Conservation (phyloP, 305 asterid species). For the Fraxinus dipetala region DNA sequence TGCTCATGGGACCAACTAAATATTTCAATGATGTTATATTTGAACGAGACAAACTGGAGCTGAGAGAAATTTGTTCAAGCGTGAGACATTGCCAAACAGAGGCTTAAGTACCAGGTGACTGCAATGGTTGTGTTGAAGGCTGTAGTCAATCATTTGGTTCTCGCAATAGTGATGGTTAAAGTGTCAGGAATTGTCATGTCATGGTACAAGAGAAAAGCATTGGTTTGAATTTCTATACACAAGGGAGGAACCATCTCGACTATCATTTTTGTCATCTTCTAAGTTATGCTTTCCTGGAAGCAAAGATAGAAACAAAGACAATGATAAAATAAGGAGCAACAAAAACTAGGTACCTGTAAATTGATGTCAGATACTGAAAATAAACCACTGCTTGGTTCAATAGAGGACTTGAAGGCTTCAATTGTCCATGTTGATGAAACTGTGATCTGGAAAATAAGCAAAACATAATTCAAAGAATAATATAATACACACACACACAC, state of each 20-base stretch:
- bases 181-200: not conserved
- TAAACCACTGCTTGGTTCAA: slow-evolving; percentile 26
- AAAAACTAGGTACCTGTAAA: slow-evolving; percentile 53
- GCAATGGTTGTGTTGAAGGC: not conserved
- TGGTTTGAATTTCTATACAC: not conserved
- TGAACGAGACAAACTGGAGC: not conserved
- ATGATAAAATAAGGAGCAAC: not conserved
- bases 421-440: slow-evolving; percentile 51
- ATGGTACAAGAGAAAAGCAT: not conserved
- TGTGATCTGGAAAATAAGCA: slow-evolving; percentile 44
- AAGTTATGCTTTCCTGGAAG: not conserved
- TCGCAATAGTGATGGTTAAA: not conserved
- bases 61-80: not conserved
- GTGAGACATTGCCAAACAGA: not conserved
- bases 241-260: not conserved
- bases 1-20: not conserved
- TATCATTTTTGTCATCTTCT: not conserved
- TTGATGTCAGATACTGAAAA: slow-evolving; percentile 39
- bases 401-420: slow-evolving; percentile 39
- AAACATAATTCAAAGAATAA: slow-evolving; percentile 19
- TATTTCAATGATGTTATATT: not conserved
- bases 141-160: not conserved
- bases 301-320: not conserved
- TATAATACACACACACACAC: not conserved
- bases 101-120: not conserved